Conservation (phyloP, 2,329 filamentous ascomycete species). For the Aspergillus brasiliensis region DNA sequence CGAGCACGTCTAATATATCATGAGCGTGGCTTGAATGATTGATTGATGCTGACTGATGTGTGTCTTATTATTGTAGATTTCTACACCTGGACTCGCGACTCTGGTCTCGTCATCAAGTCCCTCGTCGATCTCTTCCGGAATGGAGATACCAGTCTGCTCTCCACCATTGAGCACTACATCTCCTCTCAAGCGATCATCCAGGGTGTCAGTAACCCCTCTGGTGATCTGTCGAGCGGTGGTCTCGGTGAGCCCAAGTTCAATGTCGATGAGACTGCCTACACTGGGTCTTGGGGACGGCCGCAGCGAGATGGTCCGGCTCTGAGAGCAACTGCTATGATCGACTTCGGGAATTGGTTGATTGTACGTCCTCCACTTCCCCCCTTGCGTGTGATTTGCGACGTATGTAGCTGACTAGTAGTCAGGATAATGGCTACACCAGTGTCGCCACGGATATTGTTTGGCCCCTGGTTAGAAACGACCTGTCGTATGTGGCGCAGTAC, state of each 20-base stretch:
- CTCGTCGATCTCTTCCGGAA: slow-evolving; percentile 67
- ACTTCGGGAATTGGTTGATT: slow-evolving; percentile 72
- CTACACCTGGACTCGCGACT: slow-evolving; percentile 78
- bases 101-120: slow-evolving; percentile 69
- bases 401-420: not conserved
- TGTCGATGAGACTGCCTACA: slow-evolving; percentile 65
- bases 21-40: not conserved
- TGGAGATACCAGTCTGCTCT: slow-evolving; percentile 62
- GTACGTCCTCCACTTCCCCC: slow-evolving; percentile 19
- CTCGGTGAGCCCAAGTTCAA: slow-evolving; percentile 76
- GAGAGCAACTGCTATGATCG: slow-evolving; percentile 71
- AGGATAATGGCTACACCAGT: slow-evolving; percentile 57
- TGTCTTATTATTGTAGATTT: slow-evolving; percentile 57
- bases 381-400: not conserved
- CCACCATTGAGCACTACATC: slow-evolving; percentile 68
- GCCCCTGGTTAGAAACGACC: slow-evolving; percentile 75
- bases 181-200: slow-evolving; percentile 67
- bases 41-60: not conserved
- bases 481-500: slow-evolving; percentile 63
- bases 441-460: slow-evolving; percentile 63
- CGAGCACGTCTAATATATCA: slow-evolving; percentile 8
- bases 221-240: slow-evolving; percentile 52
- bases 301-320: slow-evolving; percentile 79
- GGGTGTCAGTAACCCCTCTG: slow-evolving; percentile 69
- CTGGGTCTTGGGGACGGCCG: slow-evolving; percentile 70